A percentile compares a stretch with the other conserved stretches of the same genome.
These are phyloP conservation scores for Heliamphora pulchella DNA, from an alignment of 179 eudicot genomes.

Conservation along the genomic window DNA sequence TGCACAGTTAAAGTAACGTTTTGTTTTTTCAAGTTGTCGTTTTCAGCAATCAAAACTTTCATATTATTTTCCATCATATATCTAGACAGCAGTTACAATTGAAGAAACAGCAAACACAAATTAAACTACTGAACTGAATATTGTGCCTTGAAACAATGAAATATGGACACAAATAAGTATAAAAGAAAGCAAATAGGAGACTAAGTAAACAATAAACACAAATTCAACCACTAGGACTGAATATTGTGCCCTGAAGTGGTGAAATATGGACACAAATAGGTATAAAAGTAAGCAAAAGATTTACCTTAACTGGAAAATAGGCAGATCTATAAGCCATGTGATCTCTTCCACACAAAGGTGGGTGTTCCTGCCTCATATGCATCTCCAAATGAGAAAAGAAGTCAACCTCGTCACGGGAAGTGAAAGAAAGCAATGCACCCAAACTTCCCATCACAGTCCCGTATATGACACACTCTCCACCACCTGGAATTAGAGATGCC, in stretches of 20 bases:
- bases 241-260: not conserved
- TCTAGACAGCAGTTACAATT: too few species aligned
- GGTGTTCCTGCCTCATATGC: constrained; percentile 98
- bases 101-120: too few species aligned
- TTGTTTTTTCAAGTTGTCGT: too few species aligned
- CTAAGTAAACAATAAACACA: too few species aligned
- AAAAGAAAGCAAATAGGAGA: not conserved
- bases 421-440: constrained; percentile 91
- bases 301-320: constrained; percentile 92
- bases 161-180: not conserved
- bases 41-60: too few species aligned
- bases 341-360: constrained; percentile 98
- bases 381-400: constrained; percentile 98
- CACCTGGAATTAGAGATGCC: constrained; percentile 90
- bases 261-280: not conserved
- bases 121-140: constrained; percentile 1
- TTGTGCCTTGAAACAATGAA: not conserved
- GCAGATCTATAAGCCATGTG: constrained; percentile 99
- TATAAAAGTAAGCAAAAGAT: not conserved
- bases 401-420: constrained; percentile 94
- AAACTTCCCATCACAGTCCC: constrained; percentile 98
- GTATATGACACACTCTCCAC: constrained; percentile 85
- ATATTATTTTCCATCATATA: too few species aligned
- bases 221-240: too few species aligned
- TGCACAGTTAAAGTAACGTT: too few species aligned